Base-by-base conservation (phyloP, 768 basidiomycete genomes). In the Phaeotremella fagi region DNA sequence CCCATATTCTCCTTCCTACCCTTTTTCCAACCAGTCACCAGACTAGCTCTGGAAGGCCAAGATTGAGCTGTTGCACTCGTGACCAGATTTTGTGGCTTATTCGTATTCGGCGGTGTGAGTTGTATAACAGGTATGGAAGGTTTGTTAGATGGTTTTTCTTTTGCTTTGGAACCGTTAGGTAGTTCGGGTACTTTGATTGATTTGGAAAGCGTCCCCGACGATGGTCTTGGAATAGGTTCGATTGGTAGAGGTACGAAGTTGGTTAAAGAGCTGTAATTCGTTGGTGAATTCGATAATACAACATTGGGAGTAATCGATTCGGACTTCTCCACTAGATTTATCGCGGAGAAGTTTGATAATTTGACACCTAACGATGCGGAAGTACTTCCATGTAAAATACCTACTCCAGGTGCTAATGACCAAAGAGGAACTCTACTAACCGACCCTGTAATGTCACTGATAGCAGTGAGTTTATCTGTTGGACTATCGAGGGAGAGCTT, bases 1-100 rank as follows among this genome's bases (percentile, higher is more conserved):
- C 64, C 68, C 64, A 70, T 66, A 22, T 52, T 31, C 33, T 70
- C 68, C 36, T 59, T 66, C 43, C 64, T 50, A 1, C 68, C 68
- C 42, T 55, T 62, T 29, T 50, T 60, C 68, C 68, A 70, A 11
- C 60, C 63, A 1, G 64, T 51, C 9, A 68, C 61, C 38, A 48
- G 55, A 38, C 52, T 60, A 23, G 52, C 50, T 4, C 36, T 55
- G 6, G 59, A 47, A 16, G 59, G 61, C 65, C 65, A 67, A n/a
- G 53, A 59, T 26, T 59, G 59, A 15, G 54, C 16, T 28, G 28
- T 29, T 11, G 20, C 24, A 9, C 27, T 38, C 24, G 44, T 29
- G 31, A 23, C 27, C 31, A 26, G 51, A 9, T 35, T 16, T 2
- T 36, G 1, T 16, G 50, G 33, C 3, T 50, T 45, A 33, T 35